Base-by-base conservation (phyloP, 2,329 filamentous ascomycete species). In the Colletotrichum chlorophyti region DNA sequence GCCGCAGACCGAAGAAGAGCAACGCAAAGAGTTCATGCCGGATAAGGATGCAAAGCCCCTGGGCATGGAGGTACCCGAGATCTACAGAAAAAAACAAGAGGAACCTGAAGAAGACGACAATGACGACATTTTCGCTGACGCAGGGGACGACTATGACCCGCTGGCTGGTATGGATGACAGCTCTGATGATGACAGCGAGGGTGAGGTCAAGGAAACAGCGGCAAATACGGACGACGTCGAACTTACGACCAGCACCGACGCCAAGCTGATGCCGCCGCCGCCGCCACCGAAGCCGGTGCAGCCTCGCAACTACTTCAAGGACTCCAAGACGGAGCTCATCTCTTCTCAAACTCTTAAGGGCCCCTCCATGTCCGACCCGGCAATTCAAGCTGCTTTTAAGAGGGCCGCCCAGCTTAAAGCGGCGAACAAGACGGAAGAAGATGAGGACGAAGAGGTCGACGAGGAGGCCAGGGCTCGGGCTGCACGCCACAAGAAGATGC, bases 361-460 rank as follows among this genome's bases (percentile, higher is more conserved):
- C 2, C 81, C 83, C 1, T 85, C 84, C 5, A 83, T 89, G 67
- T 83, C 82, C 23, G 92, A 97, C 67, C 90, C 92, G 2, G 85
- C 89, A 2, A 88, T 97, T 62, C 82, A 93, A 63, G 92, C 91
- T 4, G 92, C 92, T 0, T 83, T 99, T 67, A 91, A 93, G 74
- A 93, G 93, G 72, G 94, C 94, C 9, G 90, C 90, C 15, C 79
- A 85, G 9, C 79, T 92, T 52, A 77, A 82, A 72, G 75, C 65
- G 54, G 73, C 49, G 60, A 66, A 65, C 17, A 64, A 64, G 12
- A 66, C 63, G 3, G 67, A 65, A 3, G 72, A 73, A 7, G 71
- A 70, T 7, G 71, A 74, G 3, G 74, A 76, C 4, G 74, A 75
- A 10, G 72, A 73, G 6, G 74, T 76, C 31, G 72, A 72, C n/a